Evolutionary conservation across 169 alveolate genomes (phyloP).

Genomic region (Miamiensis avidus): DNA sequence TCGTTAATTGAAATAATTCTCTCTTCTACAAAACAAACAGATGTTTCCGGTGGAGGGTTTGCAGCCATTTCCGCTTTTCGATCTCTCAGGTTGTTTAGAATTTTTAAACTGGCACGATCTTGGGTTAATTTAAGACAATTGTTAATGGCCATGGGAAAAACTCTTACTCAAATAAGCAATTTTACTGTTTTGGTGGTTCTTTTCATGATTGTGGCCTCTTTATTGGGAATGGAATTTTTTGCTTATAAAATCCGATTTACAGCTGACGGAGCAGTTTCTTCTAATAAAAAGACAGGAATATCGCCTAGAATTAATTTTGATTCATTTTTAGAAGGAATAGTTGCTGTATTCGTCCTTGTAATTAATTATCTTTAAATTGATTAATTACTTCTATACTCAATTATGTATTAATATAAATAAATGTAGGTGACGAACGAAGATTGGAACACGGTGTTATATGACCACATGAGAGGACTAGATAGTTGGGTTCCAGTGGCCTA

Average conservation of each 20-base stretch:
- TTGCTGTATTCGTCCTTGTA: constrained; percentile 41
- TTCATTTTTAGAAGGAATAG: constrained; percentile 28
- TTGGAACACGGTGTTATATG: constrained; percentile 49
- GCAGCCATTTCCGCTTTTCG: constrained; percentile 64
- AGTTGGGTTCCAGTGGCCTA: constrained; percentile 41
- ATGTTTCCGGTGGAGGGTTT: constrained; percentile 20
- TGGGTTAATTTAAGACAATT: constrained; percentile 60
- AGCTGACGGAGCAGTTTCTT: not conserved
- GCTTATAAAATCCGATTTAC: constrained; percentile 37
- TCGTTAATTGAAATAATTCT: constrained; percentile 30
- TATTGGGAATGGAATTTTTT: constrained; percentile 65
- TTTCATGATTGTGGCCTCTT: constrained; percentile 46
- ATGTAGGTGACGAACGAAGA: constrained; percentile 50
- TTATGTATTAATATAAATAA: too few species aligned
- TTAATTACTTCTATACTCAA: too few species aligned
- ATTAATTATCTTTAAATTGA: too few species aligned
- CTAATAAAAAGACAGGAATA: not conserved
- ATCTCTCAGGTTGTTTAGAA: constrained; percentile 52
- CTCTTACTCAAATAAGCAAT: constrained; percentile 48
- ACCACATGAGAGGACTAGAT: constrained; percentile 32
- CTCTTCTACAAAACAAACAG: not conserved
- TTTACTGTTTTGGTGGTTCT: constrained; percentile 52
- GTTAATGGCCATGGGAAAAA: constrained; percentile 43
- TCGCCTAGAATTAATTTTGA: constrained; percentile 35
- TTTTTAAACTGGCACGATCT: constrained; percentile 57